Percentiles rank a stretch among this genome's conserved stretches.
These are phyloP conservation scores for Ascochyta viciae-villosae DNA, from an alignment of 2,329 filamentous ascomycete genomes.

Conservation along the genomic window DNA sequence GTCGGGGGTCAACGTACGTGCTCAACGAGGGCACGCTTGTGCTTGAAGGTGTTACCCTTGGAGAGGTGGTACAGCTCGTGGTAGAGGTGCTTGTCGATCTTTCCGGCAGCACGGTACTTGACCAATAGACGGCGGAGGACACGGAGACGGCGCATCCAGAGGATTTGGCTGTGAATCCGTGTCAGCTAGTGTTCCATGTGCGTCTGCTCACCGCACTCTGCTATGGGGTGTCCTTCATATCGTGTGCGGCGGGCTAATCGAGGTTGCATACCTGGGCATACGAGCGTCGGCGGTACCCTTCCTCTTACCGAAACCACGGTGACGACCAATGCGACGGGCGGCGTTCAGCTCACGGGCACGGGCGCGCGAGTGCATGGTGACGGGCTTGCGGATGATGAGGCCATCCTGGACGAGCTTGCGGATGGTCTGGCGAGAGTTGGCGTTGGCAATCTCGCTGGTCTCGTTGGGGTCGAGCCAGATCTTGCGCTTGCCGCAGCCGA, in stretches of 20 bases:
- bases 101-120: constrained; percentile 99
- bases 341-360: constrained; percentile 95
- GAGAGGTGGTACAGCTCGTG: constrained; percentile 99
- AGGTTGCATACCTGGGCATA: constrained; percentile 85
- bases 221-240: constrained; percentile 7
- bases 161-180: constrained; percentile 74
- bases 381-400: constrained; percentile 99
- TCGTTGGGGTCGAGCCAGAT: constrained; percentile 99
- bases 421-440: constrained; percentile 99
- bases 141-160: constrained; percentile 99
- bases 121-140: constrained; percentile 98
- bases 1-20: constrained; percentile 77
- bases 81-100: constrained; percentile 99
- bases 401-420: constrained; percentile 99
- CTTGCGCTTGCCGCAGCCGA: constrained; percentile 99
- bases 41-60: constrained; percentile 99
- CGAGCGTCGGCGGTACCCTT: constrained; percentile 99
- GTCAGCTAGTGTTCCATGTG: constrained; percentile 39
- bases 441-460: constrained; percentile 98
- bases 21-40: constrained; percentile 99
- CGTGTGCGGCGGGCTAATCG: constrained; percentile 24
- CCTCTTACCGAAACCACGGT: constrained; percentile 99
- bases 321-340: constrained; percentile 92
- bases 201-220: constrained; percentile 15
- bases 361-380: constrained; percentile 98